These are phyloP conservation scores for Prototheca cutis DNA, from an alignment of 163 green algal species.

Conservation along the genomic window DNA sequence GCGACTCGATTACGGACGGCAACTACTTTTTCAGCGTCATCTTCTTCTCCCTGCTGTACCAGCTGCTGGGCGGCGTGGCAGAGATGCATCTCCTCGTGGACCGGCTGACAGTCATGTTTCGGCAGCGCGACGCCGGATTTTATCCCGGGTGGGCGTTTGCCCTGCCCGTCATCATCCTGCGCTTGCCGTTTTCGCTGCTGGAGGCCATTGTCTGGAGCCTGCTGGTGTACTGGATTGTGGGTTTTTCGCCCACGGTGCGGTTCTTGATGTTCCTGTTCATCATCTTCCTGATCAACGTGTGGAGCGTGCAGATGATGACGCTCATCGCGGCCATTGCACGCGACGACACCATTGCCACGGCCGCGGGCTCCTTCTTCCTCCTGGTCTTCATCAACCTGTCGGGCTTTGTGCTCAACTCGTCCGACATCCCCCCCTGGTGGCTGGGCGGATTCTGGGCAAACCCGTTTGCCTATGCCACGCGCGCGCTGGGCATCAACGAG, in stretches of 20 bases:
- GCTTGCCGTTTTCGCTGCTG: conserved; percentile 49
- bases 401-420: conserved; percentile 22
- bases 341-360: conserved; percentile 35
- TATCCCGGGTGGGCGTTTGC: conserved; percentile 41
- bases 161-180: conserved; percentile 43
- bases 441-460: conserved; percentile 10
- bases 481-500: conserved; percentile 57
- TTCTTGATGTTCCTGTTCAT: conserved; percentile 52
- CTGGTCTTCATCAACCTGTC: conserved; percentile 22
- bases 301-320: conserved; percentile 36
- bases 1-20: conserved; percentile 15
- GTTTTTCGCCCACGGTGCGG: conserved; percentile 12
- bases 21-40: conserved; percentile 39
- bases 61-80: conserved; percentile 3
- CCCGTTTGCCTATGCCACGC: conserved; percentile 23
- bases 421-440: conserved; percentile 16
- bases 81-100: conserved; percentile 30
- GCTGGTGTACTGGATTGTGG: conserved; percentile 48
- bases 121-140: conserved; percentile 38
- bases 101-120: conserved; percentile 51
- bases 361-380: conserved; percentile 21
- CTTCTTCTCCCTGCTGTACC: conserved; percentile 11
- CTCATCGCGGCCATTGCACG: conserved; percentile 25
- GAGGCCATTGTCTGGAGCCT: conserved; percentile 43
- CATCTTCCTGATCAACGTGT: conserved; percentile 30